Conservation (phyloP, 1,284 basidiomycete genomes). For the Lentinus polychrous region DNA sequence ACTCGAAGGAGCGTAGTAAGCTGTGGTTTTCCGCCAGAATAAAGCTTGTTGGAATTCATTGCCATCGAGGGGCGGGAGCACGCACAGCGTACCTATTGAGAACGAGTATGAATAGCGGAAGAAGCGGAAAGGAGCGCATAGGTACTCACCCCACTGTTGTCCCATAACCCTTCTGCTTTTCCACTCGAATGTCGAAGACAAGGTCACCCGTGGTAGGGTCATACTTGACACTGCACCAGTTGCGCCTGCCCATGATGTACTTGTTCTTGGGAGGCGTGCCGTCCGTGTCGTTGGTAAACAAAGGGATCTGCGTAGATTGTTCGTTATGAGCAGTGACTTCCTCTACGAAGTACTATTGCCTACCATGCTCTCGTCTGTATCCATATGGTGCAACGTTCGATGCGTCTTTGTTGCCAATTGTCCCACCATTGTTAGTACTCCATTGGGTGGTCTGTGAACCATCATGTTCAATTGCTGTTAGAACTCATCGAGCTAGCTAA, state of each 20-base stretch:
- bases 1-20: no score
- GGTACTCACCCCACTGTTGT: conserved; percentile 60
- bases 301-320: conserved; percentile 48
- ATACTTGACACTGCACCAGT: conserved; percentile 81
- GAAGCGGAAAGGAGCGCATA: background rate
- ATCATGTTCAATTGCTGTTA: conserved; percentile 3
- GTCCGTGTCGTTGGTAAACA: conserved; percentile 77
- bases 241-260: conserved; percentile 81
- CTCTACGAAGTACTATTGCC: conserved; percentile 6
- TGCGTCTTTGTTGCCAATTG: conserved; percentile 80
- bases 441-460: conserved; percentile 57
- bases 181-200: conserved; percentile 84
- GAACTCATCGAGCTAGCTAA: conserved; percentile 6
- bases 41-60: no score
- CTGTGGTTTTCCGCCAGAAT: no score
- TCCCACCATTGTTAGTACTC: conserved; percentile 77
- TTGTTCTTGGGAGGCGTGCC: conserved; percentile 65
- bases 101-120: background rate
- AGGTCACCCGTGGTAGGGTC: conserved; percentile 58
- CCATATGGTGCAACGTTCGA: conserved; percentile 66
- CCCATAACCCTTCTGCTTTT: conserved; percentile 76
- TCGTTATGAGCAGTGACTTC: background rate
- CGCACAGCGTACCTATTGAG: conserved; percentile 29
- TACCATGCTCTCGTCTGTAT: conserved; percentile 86
- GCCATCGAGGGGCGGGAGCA: conserved; percentile 47